Evolutionary conservation across 345 rosid genomes (phyloP), one percentile per base, ranked within the genome.

Genomic region (Viola odorata): DNA sequence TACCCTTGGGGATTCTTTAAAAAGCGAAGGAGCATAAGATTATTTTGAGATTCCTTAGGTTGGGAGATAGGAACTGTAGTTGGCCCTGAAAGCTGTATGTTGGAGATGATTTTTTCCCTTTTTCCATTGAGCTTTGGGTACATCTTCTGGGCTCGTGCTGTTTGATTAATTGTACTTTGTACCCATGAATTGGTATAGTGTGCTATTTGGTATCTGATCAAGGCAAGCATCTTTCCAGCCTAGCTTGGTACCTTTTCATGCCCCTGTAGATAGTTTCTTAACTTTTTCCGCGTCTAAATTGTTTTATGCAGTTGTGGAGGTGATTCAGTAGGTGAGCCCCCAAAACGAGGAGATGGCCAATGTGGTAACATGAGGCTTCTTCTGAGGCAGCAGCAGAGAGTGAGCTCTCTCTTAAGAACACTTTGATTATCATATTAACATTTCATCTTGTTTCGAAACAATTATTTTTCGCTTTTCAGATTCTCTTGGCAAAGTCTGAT

Each of bases 341-440:
- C 86, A 4, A 81, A 77, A 78, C 77, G 76, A 55, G 94, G 87
- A 64, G 84, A 80, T 50, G 87, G 82, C 42, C 90, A 84, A 65
- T 92, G 98, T 70, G 86, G 87, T 68, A 89, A 92, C 72, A 87
- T 89, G 98, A 81, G 78, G 63, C 86, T 87, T 60, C 95, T 87
- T 54, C 80, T 85, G 48, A 82, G 84, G 74, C 86, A 83, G 64
- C 91, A 84, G 64, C 91, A 89, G 73, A 84, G 82, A 78, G 96
- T 89, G 78, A 74, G 80, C 37, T 8, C 3, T 12, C 45, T 62
- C 59, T 50, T 55, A 37, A 11, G 42, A 55, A 41, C 45, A 47
- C 44, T 62, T 47, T 41, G 49, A 14, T 62, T 9, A 13, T 66
- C 16, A 45, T 59, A 53, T 32, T 45, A 42, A 39, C 57, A 58